phyloP scores from a whole-genome alignment of 2,329 filamentous ascomycete species.

The Penicillium sp. region DNA sequence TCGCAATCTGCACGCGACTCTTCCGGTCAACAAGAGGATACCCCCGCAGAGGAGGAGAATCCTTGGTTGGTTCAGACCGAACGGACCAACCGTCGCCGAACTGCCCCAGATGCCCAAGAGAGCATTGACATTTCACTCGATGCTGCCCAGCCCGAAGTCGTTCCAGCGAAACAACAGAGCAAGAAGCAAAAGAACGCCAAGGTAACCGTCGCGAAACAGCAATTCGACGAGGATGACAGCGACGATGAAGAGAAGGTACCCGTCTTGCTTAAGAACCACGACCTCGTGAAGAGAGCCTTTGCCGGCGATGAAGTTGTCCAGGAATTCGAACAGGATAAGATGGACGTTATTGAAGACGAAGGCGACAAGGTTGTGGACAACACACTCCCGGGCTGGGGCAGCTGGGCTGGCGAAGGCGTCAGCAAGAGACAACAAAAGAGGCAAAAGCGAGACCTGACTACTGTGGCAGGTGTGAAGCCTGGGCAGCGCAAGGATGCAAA shows the following conservation, averaged over 20 bases:
- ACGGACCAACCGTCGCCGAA: slow-evolving; percentile 33
- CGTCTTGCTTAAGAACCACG: slow-evolving; percentile 52
- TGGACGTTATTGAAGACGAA: slow-evolving; percentile 67
- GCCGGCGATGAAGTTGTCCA: slow-evolving; percentile 80
- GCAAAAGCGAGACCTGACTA: slow-evolving; percentile 52
- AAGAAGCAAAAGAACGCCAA: slow-evolving; percentile 26
- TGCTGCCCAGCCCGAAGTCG: slow-evolving; percentile 15
- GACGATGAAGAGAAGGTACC: slow-evolving; percentile 43
- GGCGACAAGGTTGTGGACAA: slow-evolving; percentile 79
- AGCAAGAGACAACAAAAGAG: slow-evolving; percentile 64
- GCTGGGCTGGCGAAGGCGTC: slow-evolving; percentile 82
- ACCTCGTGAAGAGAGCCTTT: slow-evolving; percentile 78
- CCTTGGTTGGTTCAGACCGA: slow-evolving; percentile 39
- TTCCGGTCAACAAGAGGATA: slow-evolving; percentile 18
- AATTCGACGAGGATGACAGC: slow-evolving; percentile 44
- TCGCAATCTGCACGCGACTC: slow-evolving; percentile 13
- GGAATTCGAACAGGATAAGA: slow-evolving; percentile 80
- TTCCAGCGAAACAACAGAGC: slow-evolving; percentile 14
- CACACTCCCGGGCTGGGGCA: slow-evolving; percentile 91
- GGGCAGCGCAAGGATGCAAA: slow-evolving; percentile 78
- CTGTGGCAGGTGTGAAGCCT: slow-evolving; percentile 67
- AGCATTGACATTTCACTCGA: slow-evolving; percentile 36
- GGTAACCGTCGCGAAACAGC: slow-evolving; percentile 18
- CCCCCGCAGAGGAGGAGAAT: slow-evolving; percentile 33
- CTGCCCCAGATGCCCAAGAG: slow-evolving; percentile 27